A percentile compares a stretch with the other conserved stretches of the same genome.
These are phyloP conservation scores for Parsonsia alboflavescens DNA, from an alignment of 257 asterid species.

Conservation along the genomic window DNA sequence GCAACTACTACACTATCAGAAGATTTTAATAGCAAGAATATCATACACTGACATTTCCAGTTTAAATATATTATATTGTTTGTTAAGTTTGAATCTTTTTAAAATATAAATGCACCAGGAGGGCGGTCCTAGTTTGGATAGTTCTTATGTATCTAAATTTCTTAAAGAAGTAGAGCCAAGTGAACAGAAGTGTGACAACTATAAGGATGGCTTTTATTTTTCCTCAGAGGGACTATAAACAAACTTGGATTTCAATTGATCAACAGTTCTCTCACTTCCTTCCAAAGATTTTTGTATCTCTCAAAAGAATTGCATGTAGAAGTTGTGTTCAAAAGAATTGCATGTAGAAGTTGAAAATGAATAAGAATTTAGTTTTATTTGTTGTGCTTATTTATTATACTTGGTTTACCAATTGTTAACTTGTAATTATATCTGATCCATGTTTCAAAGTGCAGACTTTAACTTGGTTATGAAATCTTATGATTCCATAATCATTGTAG, in stretches of 20 bases:
- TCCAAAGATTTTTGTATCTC: not conserved
- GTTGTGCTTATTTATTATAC: not conserved
- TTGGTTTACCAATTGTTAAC: not conserved
- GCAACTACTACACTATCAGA: too few relatives aligned
- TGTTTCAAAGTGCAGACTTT: not conserved
- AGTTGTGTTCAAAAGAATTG: not conserved
- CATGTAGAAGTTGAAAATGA: not conserved
- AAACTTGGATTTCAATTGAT: not conserved
- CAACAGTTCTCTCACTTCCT: not conserved
- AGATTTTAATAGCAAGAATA: not conserved
- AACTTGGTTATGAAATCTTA: not conserved
- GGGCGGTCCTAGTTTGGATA: not conserved
- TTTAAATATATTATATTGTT: not conserved
- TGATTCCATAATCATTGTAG: not conserved
- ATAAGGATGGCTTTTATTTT: not conserved
- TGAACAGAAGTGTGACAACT: not conserved
- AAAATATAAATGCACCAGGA: not conserved
- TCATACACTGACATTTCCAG: not conserved
- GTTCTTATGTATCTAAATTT: not conserved
- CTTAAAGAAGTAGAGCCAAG: not conserved
- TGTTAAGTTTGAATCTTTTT: not conserved
- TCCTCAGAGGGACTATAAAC: not conserved
- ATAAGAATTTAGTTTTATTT: not conserved
- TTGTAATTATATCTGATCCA: not conserved
- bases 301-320: not conserved